phyloP scores from a whole-genome alignment of 306 rosid species.

The Sechiopsis laciniata region DNA sequence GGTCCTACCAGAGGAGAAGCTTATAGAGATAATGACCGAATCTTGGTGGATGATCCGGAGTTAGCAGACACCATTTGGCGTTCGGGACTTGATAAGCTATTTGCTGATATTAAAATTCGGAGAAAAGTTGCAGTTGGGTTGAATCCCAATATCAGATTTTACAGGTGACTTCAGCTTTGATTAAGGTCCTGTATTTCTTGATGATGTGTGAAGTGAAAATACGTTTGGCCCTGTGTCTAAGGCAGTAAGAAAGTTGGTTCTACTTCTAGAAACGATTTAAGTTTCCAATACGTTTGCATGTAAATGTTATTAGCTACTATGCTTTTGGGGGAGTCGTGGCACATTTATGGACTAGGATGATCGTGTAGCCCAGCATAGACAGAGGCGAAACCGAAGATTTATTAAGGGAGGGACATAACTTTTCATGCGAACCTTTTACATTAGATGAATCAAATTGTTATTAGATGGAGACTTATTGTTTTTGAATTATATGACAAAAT shows the following conservation, averaged over 20 bases:
- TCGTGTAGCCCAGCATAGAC: not conserved
- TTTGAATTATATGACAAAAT: too few relatives aligned
- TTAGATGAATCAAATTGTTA: not conserved
- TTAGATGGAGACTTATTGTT: too few relatives aligned
- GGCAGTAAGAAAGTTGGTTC: not conserved
- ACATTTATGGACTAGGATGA: not conserved
- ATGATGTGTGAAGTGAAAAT: not conserved
- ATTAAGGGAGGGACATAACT: too few relatives aligned
- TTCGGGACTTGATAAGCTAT: conserved; percentile 59
- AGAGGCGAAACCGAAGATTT: not conserved
- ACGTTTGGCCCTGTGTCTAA: not conserved
- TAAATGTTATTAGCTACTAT: not conserved
- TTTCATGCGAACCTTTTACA: too few relatives aligned
- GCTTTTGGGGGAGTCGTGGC: not conserved
- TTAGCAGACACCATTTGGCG: conserved; percentile 70
- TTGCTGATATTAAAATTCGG: conserved; percentile 58
- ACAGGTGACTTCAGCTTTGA: conserved; percentile 47
- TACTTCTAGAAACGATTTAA: not conserved
- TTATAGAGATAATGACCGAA: conserved; percentile 75
- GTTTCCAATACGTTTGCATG: not conserved
- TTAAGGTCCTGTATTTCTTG: not conserved
- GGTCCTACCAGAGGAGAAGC: conserved; percentile 93
- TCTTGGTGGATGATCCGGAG: conserved; percentile 55
- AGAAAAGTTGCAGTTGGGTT: conserved; percentile 73
- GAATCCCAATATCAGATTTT: conserved; percentile 77